Percentiles rank a stretch among this genome's conserved stretches.
These are phyloP conservation scores for Ophiostoma angusticollis DNA, from an alignment of 2,329 filamentous ascomycete species.

Conservation along the genomic window DNA sequence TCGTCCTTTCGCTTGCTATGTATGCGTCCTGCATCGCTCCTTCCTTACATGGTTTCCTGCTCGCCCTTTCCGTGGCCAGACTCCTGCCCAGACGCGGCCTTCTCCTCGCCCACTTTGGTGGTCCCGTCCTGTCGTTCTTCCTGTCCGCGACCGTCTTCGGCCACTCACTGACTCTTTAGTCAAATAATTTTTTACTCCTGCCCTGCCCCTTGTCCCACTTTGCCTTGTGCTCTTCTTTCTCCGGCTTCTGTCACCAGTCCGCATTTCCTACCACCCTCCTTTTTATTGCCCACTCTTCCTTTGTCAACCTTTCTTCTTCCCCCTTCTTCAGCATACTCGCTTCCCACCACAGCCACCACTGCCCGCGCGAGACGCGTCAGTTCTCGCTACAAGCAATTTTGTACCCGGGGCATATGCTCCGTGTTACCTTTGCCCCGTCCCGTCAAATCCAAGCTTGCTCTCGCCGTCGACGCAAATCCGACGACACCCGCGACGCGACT, in stretches of 20 bases:
- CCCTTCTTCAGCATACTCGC: neutral
- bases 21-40: conserved; percentile 1
- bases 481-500: conserved; percentile 8
- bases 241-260: conserved; percentile 4
- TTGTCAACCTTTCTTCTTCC: neutral
- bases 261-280: neutral
- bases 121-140: conserved; percentile 15
- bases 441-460: no score
- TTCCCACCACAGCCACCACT: neutral
- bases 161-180: conserved; percentile 2
- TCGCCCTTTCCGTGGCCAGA: conserved; percentile 3
- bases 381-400: no score
- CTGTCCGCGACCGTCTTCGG: conserved; percentile 15
- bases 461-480: conserved; percentile 2
- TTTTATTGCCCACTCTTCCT: neutral
- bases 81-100: no score
- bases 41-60: neutral
- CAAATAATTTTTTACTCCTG: conserved; percentile 1
- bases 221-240: conserved; percentile 14
- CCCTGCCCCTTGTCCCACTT: conserved; percentile 15
- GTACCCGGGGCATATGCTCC: no score
- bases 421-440: no score
- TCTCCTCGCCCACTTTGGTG: neutral
- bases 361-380: no score
- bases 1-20: neutral